Base-by-base conservation (phyloP, 768 basidiomycete genomes). In the Russula sp. region DNA sequence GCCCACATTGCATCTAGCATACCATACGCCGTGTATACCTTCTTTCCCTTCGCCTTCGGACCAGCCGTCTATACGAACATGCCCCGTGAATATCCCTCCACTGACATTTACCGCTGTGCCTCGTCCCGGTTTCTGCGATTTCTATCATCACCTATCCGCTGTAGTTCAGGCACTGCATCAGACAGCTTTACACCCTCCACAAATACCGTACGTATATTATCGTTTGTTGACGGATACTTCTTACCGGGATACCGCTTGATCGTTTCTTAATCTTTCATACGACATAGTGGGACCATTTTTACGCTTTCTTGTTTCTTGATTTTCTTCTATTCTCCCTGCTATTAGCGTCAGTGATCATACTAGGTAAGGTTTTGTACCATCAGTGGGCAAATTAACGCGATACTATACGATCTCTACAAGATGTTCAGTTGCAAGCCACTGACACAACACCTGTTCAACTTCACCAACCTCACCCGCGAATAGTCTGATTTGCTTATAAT, bases 21-120 rank as follows among this genome's bases (percentile, higher is more conserved):
- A 63, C 62, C 58, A 36, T 63, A 35, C 52, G 20, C n/a, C 52
- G 50, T 63, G 62, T 59, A 63, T 63, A 63, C 58, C 62, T 54
- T 25, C n/a, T 25, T n/a, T n/a, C 35, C 34, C 10, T 49, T 22
- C 22, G 14, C 25, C 32, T 41, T 49, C 8, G 62, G 51, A 63
- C 52, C 47, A 39, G 11, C 36, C 32, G 14, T 46, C 32, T 54
- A 53, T 38, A 45, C 36, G 13, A 41, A 13, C 18, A 11, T 53
- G n/a, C 38, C 29, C 46, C 18, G 22, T 43, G 51, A 11, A 43
- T 36, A 20, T 22, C 29, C 39, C 29, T 29, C 22, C 35, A 36
- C 34, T 14, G 51, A 58, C 47, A 32, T 34, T 35, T 32, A 34
- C 39, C n/a, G 52, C 45, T 54, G 42, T 42, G 45, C 41, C 35